Base-by-base conservation (phyloP, 805 yeast genomes). In the Kodamaea fukazawae region DNA sequence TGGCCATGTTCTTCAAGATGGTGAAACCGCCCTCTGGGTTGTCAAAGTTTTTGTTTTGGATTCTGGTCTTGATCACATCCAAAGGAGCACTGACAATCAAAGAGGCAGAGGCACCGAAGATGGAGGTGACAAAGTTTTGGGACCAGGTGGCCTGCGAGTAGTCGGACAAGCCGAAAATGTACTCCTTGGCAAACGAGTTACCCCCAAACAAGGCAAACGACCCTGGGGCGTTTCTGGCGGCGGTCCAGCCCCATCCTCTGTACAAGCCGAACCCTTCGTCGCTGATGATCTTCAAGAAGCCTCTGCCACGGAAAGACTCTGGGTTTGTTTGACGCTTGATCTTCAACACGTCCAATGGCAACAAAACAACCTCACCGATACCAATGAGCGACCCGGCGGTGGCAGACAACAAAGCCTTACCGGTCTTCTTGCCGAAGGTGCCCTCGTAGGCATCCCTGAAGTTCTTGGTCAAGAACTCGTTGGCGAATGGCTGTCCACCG, bases 161-260 rank as follows among this genome's bases (percentile, higher is more conserved):
- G 69, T 93, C 99, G 51, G 73, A 59, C 55, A 93, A 75, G 11
- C 90, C 90, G 54, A 88, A 80, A 44, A 93, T 78, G 70, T 87
- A 93, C 70, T 93, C 99, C 71, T 93, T 93, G 46, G 99, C 98
- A 61, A 93, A 93, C 11, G 99, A 96, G 60, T 91, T 89, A 69
- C 98, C 99, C 53, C 99, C 99, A 53, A 93, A 93, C 42, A 93
- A 73, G 12, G 98, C 96, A 60, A 93, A 93, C 2, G 96, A 88
- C 44, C 99, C 99, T 28, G 99, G 99, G 2, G 98, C 97, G 63
- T 93, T 93, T 78, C 99, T 84, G 32, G 99, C 99, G 53, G 95
- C 95, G 44, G 99, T 93, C 99, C 99, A 93, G 43, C 97, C 98
- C 96, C 97, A 90, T 50, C 99, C 99, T 62, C 96, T 78, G 72